Conservation (phyloP, 2,329 filamentous ascomycete genomes). For the Diaporthe caulivora region DNA sequence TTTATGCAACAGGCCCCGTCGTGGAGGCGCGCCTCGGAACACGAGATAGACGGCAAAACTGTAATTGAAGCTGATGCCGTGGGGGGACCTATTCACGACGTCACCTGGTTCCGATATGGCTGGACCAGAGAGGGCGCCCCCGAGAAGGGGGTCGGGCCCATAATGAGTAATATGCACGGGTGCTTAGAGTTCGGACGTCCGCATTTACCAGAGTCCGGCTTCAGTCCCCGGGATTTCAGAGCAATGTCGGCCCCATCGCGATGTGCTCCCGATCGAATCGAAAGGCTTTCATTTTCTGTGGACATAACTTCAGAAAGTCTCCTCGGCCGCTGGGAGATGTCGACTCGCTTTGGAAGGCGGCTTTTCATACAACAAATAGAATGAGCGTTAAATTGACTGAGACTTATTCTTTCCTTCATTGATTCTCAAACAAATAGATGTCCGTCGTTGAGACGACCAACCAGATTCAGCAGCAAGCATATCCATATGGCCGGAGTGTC, state of each 20-base stretch:
- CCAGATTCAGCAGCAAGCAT: not conserved
- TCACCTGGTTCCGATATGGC: not conserved
- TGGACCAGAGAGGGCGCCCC: not conserved
- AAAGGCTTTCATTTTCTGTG: slow-evolving; percentile 6
- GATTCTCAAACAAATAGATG: too few species aligned
- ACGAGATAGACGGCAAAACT: slow-evolving; percentile 11
- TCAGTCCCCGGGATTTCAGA: not conserved
- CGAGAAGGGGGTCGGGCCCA: slow-evolving; percentile 1
- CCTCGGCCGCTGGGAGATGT: not conserved
- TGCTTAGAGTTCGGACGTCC: not conserved
- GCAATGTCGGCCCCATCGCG: slow-evolving; percentile 17
- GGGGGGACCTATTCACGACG: not conserved
- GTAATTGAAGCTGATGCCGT: not conserved
- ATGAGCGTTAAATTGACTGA: not conserved
- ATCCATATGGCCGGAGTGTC: too few species aligned
- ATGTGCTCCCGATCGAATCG: not conserved
- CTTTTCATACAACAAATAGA: slow-evolving; percentile 11
- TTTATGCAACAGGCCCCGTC: slow-evolving; percentile 18
- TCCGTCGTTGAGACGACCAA: not conserved
- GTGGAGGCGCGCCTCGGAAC: slow-evolving; percentile 35
- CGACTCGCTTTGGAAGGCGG: not conserved
- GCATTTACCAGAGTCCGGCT: not conserved
- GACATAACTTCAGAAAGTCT: slow-evolving; percentile 18
- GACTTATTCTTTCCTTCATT: not conserved
- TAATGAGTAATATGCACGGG: slow-evolving; percentile 29